phyloP scores from a whole-genome alignment of 2,329 filamentous ascomycete genomes.

The Boeremia exigua region DNA sequence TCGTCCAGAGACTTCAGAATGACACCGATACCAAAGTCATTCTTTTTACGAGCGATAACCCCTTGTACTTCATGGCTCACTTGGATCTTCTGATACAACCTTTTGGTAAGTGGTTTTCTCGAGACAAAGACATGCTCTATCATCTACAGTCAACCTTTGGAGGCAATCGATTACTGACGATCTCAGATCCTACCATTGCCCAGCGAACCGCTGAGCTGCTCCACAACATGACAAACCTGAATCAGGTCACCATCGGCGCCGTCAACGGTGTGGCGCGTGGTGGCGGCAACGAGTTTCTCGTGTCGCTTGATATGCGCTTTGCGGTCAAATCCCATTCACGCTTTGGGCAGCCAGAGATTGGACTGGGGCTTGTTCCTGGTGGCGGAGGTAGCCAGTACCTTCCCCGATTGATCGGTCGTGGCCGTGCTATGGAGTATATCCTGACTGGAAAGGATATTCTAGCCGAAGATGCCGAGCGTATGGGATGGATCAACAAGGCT shows the following conservation, averaged over 20 bases:
- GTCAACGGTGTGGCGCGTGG: conserved; percentile 8
- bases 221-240: conserved; percentile 7
- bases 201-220: conserved; percentile 4
- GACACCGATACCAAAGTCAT: conserved; percentile 8
- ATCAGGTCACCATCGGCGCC: conserved; percentile 9
- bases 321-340: conserved; percentile 2
- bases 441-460: conserved; percentile 4
- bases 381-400: conserved; percentile 10
- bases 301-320: conserved; percentile 12
- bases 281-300: conserved; percentile 8
- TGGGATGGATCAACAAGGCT: conserved; percentile 16
- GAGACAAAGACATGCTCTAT: too few species aligned
- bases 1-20: conserved; percentile 1
- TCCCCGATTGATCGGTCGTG: conserved; percentile 3
- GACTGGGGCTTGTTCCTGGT: conserved; percentile 3
- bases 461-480: conserved; percentile 6
- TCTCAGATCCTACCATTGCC: neutral
- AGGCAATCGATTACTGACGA: neutral
- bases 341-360: conserved; percentile 12
- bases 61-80: conserved; percentile 7
- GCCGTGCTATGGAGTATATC: conserved; percentile 8
- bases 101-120: neutral
- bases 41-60: conserved; percentile 8
- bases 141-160: neutral
- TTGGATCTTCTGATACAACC: conserved; percentile 4